Conservation (phyloP, 805 yeast species). For the Alloascoidea africana region DNA sequence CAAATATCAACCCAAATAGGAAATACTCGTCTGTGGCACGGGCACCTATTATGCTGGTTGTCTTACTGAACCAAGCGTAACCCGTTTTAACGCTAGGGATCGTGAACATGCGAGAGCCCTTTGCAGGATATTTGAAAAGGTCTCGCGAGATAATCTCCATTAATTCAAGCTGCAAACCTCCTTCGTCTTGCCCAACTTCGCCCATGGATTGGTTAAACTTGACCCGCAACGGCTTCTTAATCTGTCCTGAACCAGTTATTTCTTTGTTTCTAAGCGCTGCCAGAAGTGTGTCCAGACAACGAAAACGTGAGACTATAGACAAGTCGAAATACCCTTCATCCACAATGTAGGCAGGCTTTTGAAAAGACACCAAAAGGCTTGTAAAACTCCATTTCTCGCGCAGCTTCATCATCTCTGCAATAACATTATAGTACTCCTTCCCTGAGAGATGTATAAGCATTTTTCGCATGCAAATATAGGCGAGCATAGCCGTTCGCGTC, state of each 20-base stretch:
- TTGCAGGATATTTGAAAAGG: neutral
- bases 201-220: neutral
- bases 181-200: constrained; percentile 1
- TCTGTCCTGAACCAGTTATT: neutral
- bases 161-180: neutral
- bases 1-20: neutral
- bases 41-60: neutral
- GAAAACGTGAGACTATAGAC: neutral
- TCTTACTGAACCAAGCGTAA: neutral
- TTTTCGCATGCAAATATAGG: constrained; percentile 1
- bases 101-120: neutral
- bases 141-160: neutral
- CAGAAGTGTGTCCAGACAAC: neutral
- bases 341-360: neutral
- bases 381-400: neutral
- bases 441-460: neutral
- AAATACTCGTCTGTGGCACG: neutral
- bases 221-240: constrained; percentile 1
- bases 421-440: neutral
- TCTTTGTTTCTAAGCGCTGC: neutral
- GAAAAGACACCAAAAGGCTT: neutral
- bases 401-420: no score
- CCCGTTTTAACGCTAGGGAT: neutral
- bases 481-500: neutral
- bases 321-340: constrained; percentile 1